Conservation (phyloP, 495 filamentous ascomycete genomes). For the Glarea lozoyensis region DNA sequence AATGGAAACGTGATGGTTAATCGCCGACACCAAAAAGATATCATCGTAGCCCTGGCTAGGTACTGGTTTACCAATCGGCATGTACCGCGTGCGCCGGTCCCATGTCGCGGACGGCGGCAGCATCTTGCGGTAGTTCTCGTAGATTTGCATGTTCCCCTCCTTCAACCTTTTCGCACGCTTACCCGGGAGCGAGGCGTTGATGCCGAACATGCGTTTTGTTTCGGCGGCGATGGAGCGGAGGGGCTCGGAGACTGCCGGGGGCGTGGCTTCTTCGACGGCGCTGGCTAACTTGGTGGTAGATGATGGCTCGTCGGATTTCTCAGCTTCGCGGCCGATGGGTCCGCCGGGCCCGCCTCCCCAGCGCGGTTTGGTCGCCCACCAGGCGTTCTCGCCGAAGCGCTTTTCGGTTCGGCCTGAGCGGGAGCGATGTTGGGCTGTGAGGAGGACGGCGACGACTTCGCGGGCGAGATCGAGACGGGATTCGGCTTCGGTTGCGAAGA, state of each 20-base stretch:
- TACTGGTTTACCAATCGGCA: constrained; percentile 49
- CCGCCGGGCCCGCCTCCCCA: constrained; percentile 71
- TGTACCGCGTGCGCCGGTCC: constrained; percentile 70
- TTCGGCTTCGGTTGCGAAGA: constrained; percentile 33
- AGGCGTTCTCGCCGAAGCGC: constrained; percentile 62
- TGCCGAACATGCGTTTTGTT: constrained; percentile 15
- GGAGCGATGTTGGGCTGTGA: constrained; percentile 75
- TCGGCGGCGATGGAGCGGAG: constrained; percentile 11
- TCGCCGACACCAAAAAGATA: constrained; percentile 71
- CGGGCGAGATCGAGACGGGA: constrained; percentile 60
- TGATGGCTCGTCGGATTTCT: constrained; percentile 10
- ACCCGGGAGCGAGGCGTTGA: constrained; percentile 6
- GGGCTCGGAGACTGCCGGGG: not conserved
- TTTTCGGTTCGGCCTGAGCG: constrained; percentile 59
- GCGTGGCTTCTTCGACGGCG: not conserved
- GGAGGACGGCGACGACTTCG: constrained; percentile 64
- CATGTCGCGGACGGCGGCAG: constrained; percentile 56
- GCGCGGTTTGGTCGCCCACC: constrained; percentile 68
- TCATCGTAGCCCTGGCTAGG: constrained; percentile 39
- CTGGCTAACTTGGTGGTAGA: constrained; percentile 8
- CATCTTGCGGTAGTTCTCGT: constrained; percentile 49
- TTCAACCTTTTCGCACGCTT: constrained; percentile 24
- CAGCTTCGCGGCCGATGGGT: constrained; percentile 43
- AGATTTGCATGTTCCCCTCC: constrained; percentile 38
- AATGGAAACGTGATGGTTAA: constrained; percentile 78